Evolutionary conservation across 805 yeast species (phyloP).

Genomic region (Kodamaea kaohsiungensis): DNA sequence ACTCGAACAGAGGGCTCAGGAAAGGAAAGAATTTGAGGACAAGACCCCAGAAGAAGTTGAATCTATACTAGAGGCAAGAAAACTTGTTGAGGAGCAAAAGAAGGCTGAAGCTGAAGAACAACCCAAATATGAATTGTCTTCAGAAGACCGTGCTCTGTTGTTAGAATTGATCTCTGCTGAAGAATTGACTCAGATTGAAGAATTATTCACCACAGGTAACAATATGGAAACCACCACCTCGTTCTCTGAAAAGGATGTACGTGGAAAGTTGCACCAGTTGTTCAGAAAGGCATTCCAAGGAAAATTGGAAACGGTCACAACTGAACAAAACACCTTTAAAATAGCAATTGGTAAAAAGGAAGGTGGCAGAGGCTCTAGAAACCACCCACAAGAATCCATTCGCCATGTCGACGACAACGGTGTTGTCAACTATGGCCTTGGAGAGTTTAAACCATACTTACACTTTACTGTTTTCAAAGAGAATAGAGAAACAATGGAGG

Average conservation of each 20-base stretch:
- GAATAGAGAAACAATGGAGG: slow-evolving; percentile 97
- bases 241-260: slow-evolving; percentile 65
- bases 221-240: slow-evolving; percentile 57
- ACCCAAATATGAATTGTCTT: slow-evolving; percentile 44
- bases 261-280: slow-evolving; percentile 79
- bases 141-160: slow-evolving; percentile 49
- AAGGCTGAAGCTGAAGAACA: slow-evolving; percentile 21
- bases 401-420: slow-evolving; percentile 49
- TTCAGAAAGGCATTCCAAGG: slow-evolving; percentile 73
- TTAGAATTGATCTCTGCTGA: slow-evolving; percentile 58
- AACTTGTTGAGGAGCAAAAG: slow-evolving; percentile 15
- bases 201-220: slow-evolving; percentile 53
- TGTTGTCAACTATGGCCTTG: slow-evolving; percentile 69
- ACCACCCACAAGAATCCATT: slow-evolving; percentile 36
- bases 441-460: slow-evolving; percentile 65
- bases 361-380: slow-evolving; percentile 32
- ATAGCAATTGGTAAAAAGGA: slow-evolving; percentile 53
- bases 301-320: slow-evolving; percentile 77
- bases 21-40: slow-evolving; percentile 32
- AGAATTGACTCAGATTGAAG: slow-evolving; percentile 57
- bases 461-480: slow-evolving; percentile 87
- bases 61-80: slow-evolving; percentile 25
- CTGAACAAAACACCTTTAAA: slow-evolving; percentile 63
- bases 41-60: slow-evolving; percentile 36
- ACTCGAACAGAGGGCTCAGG: slow-evolving; percentile 43